Evolutionary conservation across 1,284 basidiomycete species (phyloP), one percentile per base, ranked within the genome.

Genomic region (Sporisorium exsertum): DNA sequence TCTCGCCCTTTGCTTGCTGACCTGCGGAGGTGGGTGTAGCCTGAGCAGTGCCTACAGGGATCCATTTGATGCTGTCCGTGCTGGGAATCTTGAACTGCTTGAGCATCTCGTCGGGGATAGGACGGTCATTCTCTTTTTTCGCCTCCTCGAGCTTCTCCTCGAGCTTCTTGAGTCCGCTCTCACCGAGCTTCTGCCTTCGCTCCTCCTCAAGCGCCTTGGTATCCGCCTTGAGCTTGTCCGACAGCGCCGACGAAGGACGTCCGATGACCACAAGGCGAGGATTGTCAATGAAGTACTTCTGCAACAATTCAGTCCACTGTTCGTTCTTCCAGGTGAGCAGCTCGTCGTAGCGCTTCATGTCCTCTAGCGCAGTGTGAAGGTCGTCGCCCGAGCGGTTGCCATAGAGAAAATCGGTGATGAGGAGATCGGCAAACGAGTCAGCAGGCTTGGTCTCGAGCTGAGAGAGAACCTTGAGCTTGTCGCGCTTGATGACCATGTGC

Each of bases 31-130:
- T 33, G 6, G 67, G 65, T 10, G 55, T 35, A 3, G 53, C 58
- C 29, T 66, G 66, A 1, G 85, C 85, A 8, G 91, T 96, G 79
- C 95, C 90, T 2, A 99, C 95, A 0, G 93, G 91, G 65, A 99
- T 95, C 95, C 96, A 99, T 7, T 92, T 90, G 80, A 99, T 95
- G 72, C 91, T 93, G 80, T 92, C 91, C 24, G 95, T 68, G 58
- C 53, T 58, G 13, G 83, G 83, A 24, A 84, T 72, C 18, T 92
- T 91, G 89, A 98, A 99, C 22, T 90, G 88, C 4, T 90, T 92
- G 43, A 98, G 87, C 72, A 97, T 88, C 43, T 93, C 79, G 16
- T 77, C 90, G 10, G 96, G 96, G 65, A 97, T 94, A 12, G 92
- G 90, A 58, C 87, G 87, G 77, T 94, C 93, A 85, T 98, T 94